Evolutionary conservation across 805 yeast genomes (phyloP), one percentile per base, ranked within the genome.

Genomic region (Barnettozyma pratensis): DNA sequence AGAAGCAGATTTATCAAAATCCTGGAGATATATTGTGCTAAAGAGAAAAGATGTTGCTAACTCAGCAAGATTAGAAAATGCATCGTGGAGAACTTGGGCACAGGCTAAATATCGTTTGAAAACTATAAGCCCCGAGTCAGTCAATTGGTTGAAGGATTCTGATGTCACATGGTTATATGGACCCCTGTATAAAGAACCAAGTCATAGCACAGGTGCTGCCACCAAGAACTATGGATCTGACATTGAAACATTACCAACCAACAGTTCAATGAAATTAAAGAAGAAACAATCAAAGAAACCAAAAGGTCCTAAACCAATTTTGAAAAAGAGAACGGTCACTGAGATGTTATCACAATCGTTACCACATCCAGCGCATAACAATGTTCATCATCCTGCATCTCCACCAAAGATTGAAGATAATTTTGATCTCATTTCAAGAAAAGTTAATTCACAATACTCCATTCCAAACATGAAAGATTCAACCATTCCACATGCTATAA

Each of bases 131-230:
- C 99, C 99, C 1, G 95, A 89, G 60, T 77, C 80, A 36, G 87
- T 94, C 42, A 92, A 94, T 66, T 94, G 99, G 99, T 81, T 89
- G 40, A 94, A 95, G 68, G 99, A 94, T 60, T 84, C 85, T 50
- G 99, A 94, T 65, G 97, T 94, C 9, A 90, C 97, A 1, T 94
- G 99, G 99, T 76, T 94, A 11, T 94, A 92, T 68, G 99, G 99
- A 1, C 99, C 99, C 0, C 57, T 61, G 7, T 59, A 61, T 41
- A 59, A 52, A 39, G 61, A 58, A 39, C 53, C 56, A 14, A 47
- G 50, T 11, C 53, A 50, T 34, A 30, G 28, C 19, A 12, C 41
- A 28, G 38, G 19, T 8, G 41, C 28, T 7, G 38, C 48, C 7
- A 58, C 61, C 10, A 59, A 60, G 48, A 70, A 70, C 42, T 69